Evolutionary conservation across 768 basidiomycete genomes (phyloP), one percentile per base, ranked within the genome.

Genomic region (Tricholoma flavovirens): DNA sequence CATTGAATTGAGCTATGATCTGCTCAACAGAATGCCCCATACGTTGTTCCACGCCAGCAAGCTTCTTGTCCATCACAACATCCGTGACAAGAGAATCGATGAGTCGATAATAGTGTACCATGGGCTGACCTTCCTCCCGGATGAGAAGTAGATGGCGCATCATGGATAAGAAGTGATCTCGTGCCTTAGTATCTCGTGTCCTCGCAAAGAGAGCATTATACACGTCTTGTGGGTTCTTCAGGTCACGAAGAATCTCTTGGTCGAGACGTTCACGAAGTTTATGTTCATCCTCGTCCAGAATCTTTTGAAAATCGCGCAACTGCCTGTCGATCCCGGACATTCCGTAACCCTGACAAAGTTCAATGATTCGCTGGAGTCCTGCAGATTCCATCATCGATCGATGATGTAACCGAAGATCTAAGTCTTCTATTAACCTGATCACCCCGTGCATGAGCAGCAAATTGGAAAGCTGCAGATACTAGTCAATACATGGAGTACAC

Each of bases 101-200:
- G 35, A 99, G 81, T 68, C 92, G 92, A 70, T 90, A 98, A 68
- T 95, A 90, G 60, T 93, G 89, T 42, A 86, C 84, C 71, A 92
- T 82, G 24, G 85, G 78, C 33, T 87, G 86, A 5, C 88, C 91
- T 61, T 98, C 92, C 63, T 92, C 90, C 53, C 88, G 83, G 61
- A 98, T 90, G 61, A 98, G 82, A 17, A 98, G 77, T 55, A 99
- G 70, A 71, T 98, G 94, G 66, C 93, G 93, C 81, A 98, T 83
- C 70, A 93, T 88, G n/a, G 92, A 91, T 40, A 95, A 75, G 68
- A 99, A 89, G 67, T 95, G 86, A 59, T 90, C 86, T 61, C 80
- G 77, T 5, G 94, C 93, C 56, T 83, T 83, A 12, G 88, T 84
- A 42, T 87, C 87, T 57, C 84, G 78, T n/a, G 87, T 86, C 67